A percentile compares a stretch with the other conserved stretches of the same genome.
phyloP scores from a whole-genome alignment of 345 rosid genomes.

The Boechera stricta region DNA sequence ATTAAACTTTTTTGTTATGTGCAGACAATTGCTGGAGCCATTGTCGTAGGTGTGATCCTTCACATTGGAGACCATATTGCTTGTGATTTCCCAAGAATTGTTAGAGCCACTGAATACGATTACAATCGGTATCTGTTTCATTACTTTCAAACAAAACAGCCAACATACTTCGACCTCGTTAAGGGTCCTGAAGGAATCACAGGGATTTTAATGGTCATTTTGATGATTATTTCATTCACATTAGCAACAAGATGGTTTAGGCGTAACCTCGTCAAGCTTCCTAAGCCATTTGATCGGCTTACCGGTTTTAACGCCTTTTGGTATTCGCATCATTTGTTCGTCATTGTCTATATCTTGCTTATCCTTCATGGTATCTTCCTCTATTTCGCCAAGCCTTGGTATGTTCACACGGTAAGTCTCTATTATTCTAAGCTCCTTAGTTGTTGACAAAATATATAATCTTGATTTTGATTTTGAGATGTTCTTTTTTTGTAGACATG shows the following conservation, averaged over 20 bases:
- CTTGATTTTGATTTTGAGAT: conserved; percentile 5
- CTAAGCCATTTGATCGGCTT: conserved; percentile 87
- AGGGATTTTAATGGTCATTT: conserved; percentile 84
- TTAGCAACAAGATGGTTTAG: conserved; percentile 90
- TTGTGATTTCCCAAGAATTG: conserved; percentile 89
- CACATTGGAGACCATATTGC: conserved; percentile 92
- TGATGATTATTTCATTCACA: conserved; percentile 84
- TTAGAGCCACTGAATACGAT: conserved; percentile 31
- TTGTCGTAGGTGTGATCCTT: conserved; percentile 82
- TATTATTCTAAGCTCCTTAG: not conserved
- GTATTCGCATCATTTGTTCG: conserved; percentile 95
- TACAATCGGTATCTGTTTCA: conserved; percentile 45
- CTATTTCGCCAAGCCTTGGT: conserved; percentile 83
- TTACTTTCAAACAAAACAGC: conserved; percentile 63
- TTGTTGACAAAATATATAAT: not conserved
- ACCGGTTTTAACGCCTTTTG: conserved; percentile 99
- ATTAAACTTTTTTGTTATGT: not conserved
- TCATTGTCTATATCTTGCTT: conserved; percentile 80
- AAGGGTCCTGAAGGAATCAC: conserved; percentile 89
- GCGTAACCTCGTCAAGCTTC: conserved; percentile 76
- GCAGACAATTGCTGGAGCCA: conserved; percentile 96
- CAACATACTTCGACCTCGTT: conserved; percentile 70
- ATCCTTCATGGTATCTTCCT: conserved; percentile 76
- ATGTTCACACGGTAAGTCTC: conserved; percentile 70
- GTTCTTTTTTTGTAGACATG: conserved; percentile 65